phyloP scores from a whole-genome alignment of 768 basidiomycete genomes.

The Tremella fuciformis region DNA sequence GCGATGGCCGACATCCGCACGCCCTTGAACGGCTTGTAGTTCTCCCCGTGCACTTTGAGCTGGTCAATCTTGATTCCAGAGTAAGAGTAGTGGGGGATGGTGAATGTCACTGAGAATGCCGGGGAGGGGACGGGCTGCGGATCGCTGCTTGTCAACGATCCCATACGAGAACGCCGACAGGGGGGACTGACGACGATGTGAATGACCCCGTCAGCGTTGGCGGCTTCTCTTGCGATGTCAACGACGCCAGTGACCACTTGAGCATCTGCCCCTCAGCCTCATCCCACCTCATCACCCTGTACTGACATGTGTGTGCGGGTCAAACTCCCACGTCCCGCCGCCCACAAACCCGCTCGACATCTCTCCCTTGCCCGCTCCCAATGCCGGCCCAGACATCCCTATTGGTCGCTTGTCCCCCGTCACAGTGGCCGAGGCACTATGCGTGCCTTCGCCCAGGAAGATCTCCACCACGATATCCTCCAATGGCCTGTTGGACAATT shows the following conservation, averaged over 20 bases:
- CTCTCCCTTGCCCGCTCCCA: slow-evolving; percentile 15
- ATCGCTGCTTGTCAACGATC: background rate
- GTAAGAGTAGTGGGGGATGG: slow-evolving; percentile 67
- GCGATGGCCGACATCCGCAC: slow-evolving; percentile 63
- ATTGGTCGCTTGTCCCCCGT: slow-evolving; percentile 49
- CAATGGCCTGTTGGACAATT: slow-evolving; percentile 57
- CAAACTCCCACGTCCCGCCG: slow-evolving; percentile 76
- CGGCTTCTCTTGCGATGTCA: slow-evolving; percentile 61
- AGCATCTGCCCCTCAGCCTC: slow-evolving; percentile 58
- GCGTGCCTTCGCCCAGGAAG: slow-evolving; percentile 70
- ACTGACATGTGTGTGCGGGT: slow-evolving; percentile 58
- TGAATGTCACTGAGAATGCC: slow-evolving; percentile 69
- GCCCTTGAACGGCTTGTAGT: slow-evolving; percentile 93
- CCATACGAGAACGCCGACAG: background rate
- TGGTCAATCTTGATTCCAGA: slow-evolving; percentile 82
- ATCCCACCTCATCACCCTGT: background rate
- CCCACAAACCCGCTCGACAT: slow-evolving; percentile 38
- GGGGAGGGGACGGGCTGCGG: slow-evolving; percentile 65
- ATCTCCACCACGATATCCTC: slow-evolving; percentile 71
- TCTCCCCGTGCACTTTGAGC: slow-evolving; percentile 68
- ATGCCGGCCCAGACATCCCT: background rate
- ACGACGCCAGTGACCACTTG: slow-evolving; percentile 71
- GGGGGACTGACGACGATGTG: slow-evolving; percentile 60
- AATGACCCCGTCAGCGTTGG: slow-evolving; percentile 78
- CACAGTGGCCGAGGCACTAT: slow-evolving; percentile 68